A percentile compares a stretch with the other conserved stretches of the same genome.
These are phyloP conservation scores for Sherardia arvensis DNA, from an alignment of 257 asterid genomes.

Conservation along the genomic window DNA sequence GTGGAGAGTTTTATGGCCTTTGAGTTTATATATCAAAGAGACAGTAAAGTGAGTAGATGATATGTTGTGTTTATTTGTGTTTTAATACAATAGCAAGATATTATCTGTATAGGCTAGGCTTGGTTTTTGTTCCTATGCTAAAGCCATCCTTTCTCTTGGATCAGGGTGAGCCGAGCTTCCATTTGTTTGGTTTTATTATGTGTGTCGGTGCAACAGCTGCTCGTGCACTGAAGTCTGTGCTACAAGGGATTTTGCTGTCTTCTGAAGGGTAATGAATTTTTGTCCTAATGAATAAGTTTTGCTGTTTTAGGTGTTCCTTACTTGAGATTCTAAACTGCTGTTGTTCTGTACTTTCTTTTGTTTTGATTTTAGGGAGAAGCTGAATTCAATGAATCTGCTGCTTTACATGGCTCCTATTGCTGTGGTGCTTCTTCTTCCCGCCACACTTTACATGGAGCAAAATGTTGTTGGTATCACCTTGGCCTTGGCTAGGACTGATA, in stretches of 20 bases:
- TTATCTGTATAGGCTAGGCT: neutral
- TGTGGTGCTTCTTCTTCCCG: slow-evolving; percentile 50
- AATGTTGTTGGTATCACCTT: slow-evolving; percentile 54
- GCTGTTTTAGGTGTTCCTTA: neutral
- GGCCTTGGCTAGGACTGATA: slow-evolving; percentile 48
- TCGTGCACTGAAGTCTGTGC: slow-evolving; percentile 55
- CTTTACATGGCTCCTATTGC: slow-evolving; percentile 66
- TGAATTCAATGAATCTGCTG: slow-evolving; percentile 57
- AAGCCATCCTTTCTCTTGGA: slow-evolving; percentile 3
- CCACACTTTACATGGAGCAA: slow-evolving; percentile 49
- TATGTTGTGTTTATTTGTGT: neutral
- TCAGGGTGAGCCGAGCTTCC: slow-evolving; percentile 62
- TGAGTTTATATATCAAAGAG: neutral
- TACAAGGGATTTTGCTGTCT: slow-evolving; percentile 57
- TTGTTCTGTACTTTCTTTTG: slow-evolving; percentile 1
- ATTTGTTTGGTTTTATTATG: slow-evolving; percentile 52
- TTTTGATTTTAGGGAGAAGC: slow-evolving; percentile 38
- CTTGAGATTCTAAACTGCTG: slow-evolving; percentile 15
- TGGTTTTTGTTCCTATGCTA: neutral
- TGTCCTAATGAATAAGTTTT: neutral
- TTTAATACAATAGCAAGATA: neutral
- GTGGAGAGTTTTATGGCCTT: neutral
- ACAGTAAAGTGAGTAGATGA: neutral
- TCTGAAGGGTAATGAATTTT: slow-evolving; percentile 44
- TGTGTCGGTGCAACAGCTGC: slow-evolving; percentile 61